Evolutionary conservation across 495 filamentous ascomycete genomes (phyloP), one percentile per base, ranked within the genome.

Genomic region (Parachaetomium inaequale): DNA sequence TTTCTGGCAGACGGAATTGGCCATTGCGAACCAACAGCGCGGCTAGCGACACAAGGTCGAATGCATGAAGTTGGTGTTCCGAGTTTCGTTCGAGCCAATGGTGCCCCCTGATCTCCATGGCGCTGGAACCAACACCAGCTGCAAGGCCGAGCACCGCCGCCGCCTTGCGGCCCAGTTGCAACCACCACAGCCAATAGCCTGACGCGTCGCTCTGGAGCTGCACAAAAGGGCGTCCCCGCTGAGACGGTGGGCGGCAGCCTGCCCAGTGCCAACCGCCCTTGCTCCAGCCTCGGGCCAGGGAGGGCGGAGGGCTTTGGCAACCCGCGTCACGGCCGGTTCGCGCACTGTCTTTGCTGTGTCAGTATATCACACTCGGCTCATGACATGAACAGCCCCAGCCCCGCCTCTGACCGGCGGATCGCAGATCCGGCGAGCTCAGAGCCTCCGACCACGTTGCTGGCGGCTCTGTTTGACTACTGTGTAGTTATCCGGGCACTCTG

Each of bases 91-190:
- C 11, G 42, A 47, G 21, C 56, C 56, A 59, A 59, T 59, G 4
- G 25, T 36, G 31, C 26, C 45, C 15, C 56, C 10, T n/a, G 21
- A 36, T 50, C 26, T 23, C 29, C 43, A 26, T 26, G 25, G 26
- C 10, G 19, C 21, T 38, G 31, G 29, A 59, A 50, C 43, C 32
- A 50, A 47, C 56, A 50, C 14, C 21, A 12, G 21, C 43, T 49
- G 56, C 56, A 38, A 28, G 42, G 56, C 56, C 31, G 32, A 8
- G 21, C 56, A 38, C 19, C 45, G 56, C 45, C 45, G 56, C 56
- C 42, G 17, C 29, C 55, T 32, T 58, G 55, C 55, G 34, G 55
- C 19, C 7, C 25, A 19, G 26, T 12, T 45, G 40, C 54, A 29
- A 11, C 34, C 36, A n/a, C 43, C 10, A 38, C 43, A 58, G 6